Evolutionary conservation across 805 yeast species (phyloP), one percentile per base, ranked within the genome.

Genomic region (Candida ovalis): DNA sequence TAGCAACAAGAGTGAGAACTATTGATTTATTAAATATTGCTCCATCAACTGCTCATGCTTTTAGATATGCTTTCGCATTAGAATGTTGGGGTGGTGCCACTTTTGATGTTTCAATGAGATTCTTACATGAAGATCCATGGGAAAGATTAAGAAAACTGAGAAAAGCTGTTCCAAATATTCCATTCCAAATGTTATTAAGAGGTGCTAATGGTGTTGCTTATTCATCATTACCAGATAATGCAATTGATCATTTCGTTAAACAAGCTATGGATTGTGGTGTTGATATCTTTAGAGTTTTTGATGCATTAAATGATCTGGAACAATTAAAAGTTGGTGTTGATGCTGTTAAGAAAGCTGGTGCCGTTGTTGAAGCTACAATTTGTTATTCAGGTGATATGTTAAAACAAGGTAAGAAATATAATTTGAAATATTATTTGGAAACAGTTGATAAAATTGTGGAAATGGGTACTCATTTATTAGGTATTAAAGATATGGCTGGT

Each of bases 41-140:
- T 21, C 91, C 90, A 51, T 81, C 95, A 48, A 94, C 99, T 28
- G 88, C 97, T 3, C 84, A 86, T 63, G 98, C 96, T 19, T 73
- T 90, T 59, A 71, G 84, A 56, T 91, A 92, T 54, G 96, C 96
- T 3, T 94, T 90, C 69, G 94, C 99, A 18, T 75, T 94, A 47
- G 99, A 94, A 74, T 94, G 99, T 76, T 94, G 99, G 99, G 99
- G 99, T 73, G 99, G 99, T 72, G 99, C 99, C 47, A 94, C 99
- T 35, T 94, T 94, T 62, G 99, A 94, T 66, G 99, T 94, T 47
- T 86, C 96, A 47, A 91, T 94, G 98, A 83, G 99, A 72, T 94
- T 94, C 80, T 77, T 94, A 63, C 89, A 92, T 70, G 99, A 94
- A 76, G 97, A 91, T 69, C 99, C 99, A 57, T 94, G 99, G 99